Percentiles rank a stretch among this genome's conserved stretches.
Conservation (phyloP, 345 rosid species). For the Lepidium didymum region DNA sequence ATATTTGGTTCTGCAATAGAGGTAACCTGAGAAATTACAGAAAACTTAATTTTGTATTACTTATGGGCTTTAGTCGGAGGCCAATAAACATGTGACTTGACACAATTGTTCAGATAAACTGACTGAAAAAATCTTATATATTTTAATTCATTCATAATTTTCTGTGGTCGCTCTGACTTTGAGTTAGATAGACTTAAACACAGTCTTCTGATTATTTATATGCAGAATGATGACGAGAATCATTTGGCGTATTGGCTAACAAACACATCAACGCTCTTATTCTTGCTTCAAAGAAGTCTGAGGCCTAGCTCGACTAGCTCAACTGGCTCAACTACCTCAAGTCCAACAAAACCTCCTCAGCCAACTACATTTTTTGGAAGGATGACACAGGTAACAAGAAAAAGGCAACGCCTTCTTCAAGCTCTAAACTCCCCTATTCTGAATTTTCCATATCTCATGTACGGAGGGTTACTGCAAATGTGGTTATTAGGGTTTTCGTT, state of each 20-base stretch:
- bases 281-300: constrained; percentile 78
- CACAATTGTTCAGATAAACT: not conserved
- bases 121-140: not conserved
- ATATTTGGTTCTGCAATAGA: constrained; percentile 86
- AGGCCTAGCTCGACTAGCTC: constrained; percentile 42
- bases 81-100: not conserved
- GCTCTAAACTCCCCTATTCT: constrained; percentile 33
- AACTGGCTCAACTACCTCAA: constrained; percentile 39
- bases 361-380: constrained; percentile 80
- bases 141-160: not conserved
- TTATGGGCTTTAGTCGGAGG: not conserved
- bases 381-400: constrained; percentile 63
- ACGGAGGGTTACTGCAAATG: not conserved
- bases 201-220: constrained; percentile 14
- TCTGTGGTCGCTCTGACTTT: constrained; percentile 43
- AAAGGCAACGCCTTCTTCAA: not conserved
- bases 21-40: constrained; percentile 62
- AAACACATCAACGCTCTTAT: constrained; percentile 60
- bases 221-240: constrained; percentile 73
- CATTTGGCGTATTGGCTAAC: constrained; percentile 94
- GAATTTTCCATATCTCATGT: constrained; percentile 31
- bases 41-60: not conserved
- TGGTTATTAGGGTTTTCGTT: constrained; percentile 67
- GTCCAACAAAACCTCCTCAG: constrained; percentile 60
- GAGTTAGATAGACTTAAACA: not conserved